Evolutionary conservation across 202 grass and related monocot species (phyloP), one percentile per base, ranked within the genome.

Genomic region (Setaria viridis): DNA sequence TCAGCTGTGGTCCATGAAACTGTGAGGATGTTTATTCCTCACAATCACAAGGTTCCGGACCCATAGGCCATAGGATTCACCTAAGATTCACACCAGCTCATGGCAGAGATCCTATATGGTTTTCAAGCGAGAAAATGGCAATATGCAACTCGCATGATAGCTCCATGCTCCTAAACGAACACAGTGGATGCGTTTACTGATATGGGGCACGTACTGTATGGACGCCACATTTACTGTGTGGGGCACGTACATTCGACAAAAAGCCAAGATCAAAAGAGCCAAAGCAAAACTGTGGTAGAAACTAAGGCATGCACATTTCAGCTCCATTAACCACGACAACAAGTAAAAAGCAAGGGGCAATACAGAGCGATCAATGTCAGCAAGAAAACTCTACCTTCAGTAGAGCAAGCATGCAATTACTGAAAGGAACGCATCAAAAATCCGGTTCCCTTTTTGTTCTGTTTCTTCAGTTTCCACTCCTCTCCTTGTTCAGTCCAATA

Each of bases 341-440:
- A 82, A 45, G 65, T 46, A n/a, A 39, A 77, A 46, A 37, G 35
- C 3, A n/a, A 9, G 6, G 15, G 9, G 57, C 41, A 34, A 16
- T 59, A 49, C 16, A 79, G 7, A 30, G 3, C 11, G 20, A 37
- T 35, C 13, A 0, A 4, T 20, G 48, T 82, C 78, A 62, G 64
- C 6, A 70, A 19, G 21, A 86, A 9, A 64, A 54, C 56, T 80
- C 80, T 54, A 87, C 60, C 6, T 49, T 57, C 4, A 77, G 65
- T 57, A 84, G 84, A 78, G 16, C 76, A 51, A 60, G 1, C 33
- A 90, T 90, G 77, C 74, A 78, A 74, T 50, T 79, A 78, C 67
- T 79, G 20, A 78, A 86, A 86, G 88, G 88, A 90, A 86, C 88
- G 10, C 88, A 62, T 82, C 9, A 86, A 86, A 86, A 90, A 90